phyloP scores from a whole-genome alignment of 192 early-diverging fungal genomes.

The Hyaloraphidium curvatum region DNA sequence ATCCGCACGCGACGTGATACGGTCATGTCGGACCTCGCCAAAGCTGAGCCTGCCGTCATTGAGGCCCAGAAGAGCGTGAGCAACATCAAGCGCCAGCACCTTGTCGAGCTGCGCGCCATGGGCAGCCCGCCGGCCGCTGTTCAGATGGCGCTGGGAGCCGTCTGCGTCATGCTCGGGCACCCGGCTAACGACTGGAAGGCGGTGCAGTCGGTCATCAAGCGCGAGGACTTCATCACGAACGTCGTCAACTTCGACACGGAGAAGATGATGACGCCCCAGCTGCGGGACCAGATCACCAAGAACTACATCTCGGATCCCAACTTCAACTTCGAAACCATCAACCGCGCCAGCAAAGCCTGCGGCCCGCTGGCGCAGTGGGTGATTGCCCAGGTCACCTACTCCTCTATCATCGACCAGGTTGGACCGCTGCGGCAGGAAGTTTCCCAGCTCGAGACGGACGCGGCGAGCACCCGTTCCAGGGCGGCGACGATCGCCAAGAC shows the following conservation, averaged over 20 bases:
- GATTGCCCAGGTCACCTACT: slow-evolving; percentile 82
- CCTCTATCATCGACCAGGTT: slow-evolving; percentile 81
- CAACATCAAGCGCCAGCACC: slow-evolving; percentile 88
- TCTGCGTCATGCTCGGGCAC: slow-evolving; percentile 83
- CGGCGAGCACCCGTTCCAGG: slow-evolving; percentile 45
- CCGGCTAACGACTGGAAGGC: slow-evolving; percentile 76
- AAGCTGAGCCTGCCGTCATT: slow-evolving; percentile 87
- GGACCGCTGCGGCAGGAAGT: slow-evolving; percentile 93
- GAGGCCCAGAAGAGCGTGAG: slow-evolving; percentile 89
- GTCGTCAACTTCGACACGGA: slow-evolving; percentile 83
- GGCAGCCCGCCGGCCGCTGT: slow-evolving; percentile 89
- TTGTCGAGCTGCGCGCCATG: slow-evolving; percentile 93
- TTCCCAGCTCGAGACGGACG: slow-evolving; percentile 51
- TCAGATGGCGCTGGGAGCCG: slow-evolving; percentile 92
- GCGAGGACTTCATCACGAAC: slow-evolving; percentile 92
- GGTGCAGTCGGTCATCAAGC: slow-evolving; percentile 70
- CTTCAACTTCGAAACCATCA: slow-evolving; percentile 91
- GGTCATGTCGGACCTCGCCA: slow-evolving; percentile 77
- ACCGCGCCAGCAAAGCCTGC: slow-evolving; percentile 92
- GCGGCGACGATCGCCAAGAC: slow-evolving; percentile 55
- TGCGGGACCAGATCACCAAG: slow-evolving; percentile 63
- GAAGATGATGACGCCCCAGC: slow-evolving; percentile 41
- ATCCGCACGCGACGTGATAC: slow-evolving; percentile 60
- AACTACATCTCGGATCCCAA: slow-evolving; percentile 65
- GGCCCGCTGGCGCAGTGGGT: slow-evolving; percentile 98